Evolutionary conservation across 306 rosid genomes (phyloP), one percentile per base, ranked within the genome.

Genomic region (Quercus bicolor): DNA sequence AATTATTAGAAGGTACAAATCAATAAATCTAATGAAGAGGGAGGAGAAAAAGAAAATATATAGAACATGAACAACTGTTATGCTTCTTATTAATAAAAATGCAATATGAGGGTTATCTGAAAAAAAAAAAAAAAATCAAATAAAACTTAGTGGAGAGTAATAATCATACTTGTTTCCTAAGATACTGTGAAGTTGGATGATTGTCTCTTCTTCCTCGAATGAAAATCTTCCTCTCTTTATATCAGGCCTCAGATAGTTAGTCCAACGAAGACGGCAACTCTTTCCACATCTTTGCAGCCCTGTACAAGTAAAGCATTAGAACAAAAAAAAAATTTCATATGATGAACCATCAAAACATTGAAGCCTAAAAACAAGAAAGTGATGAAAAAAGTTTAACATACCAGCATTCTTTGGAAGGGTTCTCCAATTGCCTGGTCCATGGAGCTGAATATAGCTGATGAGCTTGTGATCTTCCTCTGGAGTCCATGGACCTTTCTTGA

Each of bases 201-300:
- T 91, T 1, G 98, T 72, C 57, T 95, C 96, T 91, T 95, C 98
- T 89, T 95, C 98, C 73, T 95, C 98, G 57, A 95, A 92, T 16
- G 98, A 91, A 77, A 95, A 92, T 76, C 96, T 91, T 54, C 98
- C 98, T 85, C 98, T 88, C 82, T 93, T 95, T 65, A 95, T 92
- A 78, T 92, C 98, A 18, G 98, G 98, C 31, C 98, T 88, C 68
- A 95, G 72, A 77, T 95, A 95, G 79, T 95, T 95, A 0, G 97
- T 88, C 98, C 98, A 95, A 59, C 98, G 86, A 68, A 95, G 98
- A 5, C 98, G 90, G 79, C 98, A 95, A 81, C 98, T 95, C 87
- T 95, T 95, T 19, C 98, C 98, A 72, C 98, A 95, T 84, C 98
- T 85, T 79, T 88, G 83, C 14, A 95, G 86, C 61, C 91, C 98